phyloP scores from a whole-genome alignment of 2,329 filamentous ascomycete species.

The Calonectria pteridis region DNA sequence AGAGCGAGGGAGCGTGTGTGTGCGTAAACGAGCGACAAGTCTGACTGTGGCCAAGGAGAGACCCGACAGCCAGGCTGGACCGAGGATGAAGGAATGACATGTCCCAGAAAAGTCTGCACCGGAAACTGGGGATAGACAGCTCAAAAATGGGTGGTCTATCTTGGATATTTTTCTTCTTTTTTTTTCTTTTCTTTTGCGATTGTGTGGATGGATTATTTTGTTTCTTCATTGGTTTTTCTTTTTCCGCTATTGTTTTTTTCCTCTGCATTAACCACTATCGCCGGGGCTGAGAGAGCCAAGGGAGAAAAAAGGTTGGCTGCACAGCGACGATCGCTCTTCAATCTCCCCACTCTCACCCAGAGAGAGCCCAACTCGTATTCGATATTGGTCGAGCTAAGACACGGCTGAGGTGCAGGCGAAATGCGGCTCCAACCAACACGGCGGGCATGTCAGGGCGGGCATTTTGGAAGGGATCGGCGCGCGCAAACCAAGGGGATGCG shows the following conservation, averaged over 20 bases:
- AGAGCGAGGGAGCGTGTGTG: background rate
- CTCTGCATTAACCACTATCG: background rate
- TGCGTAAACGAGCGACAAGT: background rate
- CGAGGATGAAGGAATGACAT: background rate
- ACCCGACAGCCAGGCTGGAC: slow-evolving; percentile 4
- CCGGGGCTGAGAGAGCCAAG: background rate
- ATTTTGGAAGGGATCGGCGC: background rate
- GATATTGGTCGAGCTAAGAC: background rate
- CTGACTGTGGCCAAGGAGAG: slow-evolving; percentile 11
- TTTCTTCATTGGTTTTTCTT: background rate
- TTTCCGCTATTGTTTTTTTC: background rate
- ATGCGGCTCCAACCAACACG: background rate
- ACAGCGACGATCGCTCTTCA: background rate
- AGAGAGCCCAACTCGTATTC: background rate
- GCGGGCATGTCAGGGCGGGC: background rate
- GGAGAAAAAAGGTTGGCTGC: background rate
- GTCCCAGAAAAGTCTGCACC: slow-evolving; percentile 1
- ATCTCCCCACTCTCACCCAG: background rate
- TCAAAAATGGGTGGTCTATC: background rate
- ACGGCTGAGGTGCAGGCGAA: background rate
- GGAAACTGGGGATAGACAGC: background rate
- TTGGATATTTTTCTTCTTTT: background rate
- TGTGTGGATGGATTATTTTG: background rate
- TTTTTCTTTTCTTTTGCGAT: background rate
- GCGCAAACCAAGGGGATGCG: background rate